Evolutionary conservation across 2,329 filamentous ascomycete species (phyloP).

Genomic region (Hypoxylon sp.): DNA sequence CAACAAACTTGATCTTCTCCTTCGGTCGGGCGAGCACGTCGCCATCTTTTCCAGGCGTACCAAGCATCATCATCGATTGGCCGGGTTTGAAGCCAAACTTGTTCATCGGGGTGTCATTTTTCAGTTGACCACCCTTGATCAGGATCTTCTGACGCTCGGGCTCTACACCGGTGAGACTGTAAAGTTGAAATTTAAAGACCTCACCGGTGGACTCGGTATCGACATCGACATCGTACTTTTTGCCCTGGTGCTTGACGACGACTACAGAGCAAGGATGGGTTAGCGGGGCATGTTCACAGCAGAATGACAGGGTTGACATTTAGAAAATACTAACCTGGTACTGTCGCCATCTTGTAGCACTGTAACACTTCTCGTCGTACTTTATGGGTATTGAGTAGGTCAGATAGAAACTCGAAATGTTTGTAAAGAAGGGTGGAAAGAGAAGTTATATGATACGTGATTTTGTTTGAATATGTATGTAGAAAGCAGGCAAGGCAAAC

Average conservation of each 20-base stretch:
- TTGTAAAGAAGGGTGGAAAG: conserved; percentile 10
- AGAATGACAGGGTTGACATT: conserved; percentile 2
- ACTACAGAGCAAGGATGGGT: conserved; percentile 61
- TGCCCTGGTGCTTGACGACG: conserved; percentile 92
- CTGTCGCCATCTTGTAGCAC: conserved; percentile 35
- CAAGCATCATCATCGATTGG: conserved; percentile 95
- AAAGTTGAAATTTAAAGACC: conserved; percentile 94
- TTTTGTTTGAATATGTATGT: too few species aligned
- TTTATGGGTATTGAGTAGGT: too few species aligned
- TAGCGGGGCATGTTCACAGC: conserved; percentile 27
- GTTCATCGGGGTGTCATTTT: conserved; percentile 89
- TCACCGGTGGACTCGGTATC: conserved; percentile 86
- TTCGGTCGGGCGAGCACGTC: conserved; percentile 74
- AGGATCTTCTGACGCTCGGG: conserved; percentile 96
- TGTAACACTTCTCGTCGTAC: too few species aligned
- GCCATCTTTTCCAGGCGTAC: conserved; percentile 76
- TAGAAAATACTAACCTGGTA: conserved; percentile 42
- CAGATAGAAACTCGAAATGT: conserved; percentile 31
- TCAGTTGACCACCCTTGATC: conserved; percentile 92
- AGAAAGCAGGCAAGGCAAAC: conserved; percentile 30
- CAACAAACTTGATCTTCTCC: conserved; percentile 85
- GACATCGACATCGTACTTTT: conserved; percentile 93
- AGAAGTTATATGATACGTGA: too few species aligned
- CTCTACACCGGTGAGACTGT: conserved; percentile 93
- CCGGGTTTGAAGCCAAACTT: conserved; percentile 86